Evolutionary conservation across 139 green algal species (phyloP), one percentile per base, ranked within the genome.

Genomic region (Astrephomene gubernaculifera): DNA sequence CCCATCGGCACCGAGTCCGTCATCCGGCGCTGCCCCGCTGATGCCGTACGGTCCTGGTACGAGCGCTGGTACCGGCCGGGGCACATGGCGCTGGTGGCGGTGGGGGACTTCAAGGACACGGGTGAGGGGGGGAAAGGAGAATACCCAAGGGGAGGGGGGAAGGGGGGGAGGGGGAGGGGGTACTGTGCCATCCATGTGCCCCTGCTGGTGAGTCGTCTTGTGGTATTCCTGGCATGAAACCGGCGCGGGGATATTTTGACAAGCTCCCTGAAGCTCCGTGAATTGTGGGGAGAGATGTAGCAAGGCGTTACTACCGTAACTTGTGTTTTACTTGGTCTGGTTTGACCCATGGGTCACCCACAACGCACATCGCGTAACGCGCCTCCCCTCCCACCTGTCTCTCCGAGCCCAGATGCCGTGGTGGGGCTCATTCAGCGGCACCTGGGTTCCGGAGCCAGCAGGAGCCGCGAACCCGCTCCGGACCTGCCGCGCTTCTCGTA

Each of bases 1-100:
- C 96, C 96, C 12, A 98, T 98, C 61, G 96, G 96, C 29, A 89
- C 92, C 43, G 93, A 98, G 91, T 69, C 87, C 0, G 84, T 98
- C 41, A 96, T 98, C 71, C 76, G 85, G 5, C 75, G 68, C 1
- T 92, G 92, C 27, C 44, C 89, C 29, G 88, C 94, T 0, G 72
- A 64, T 6, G 79, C 78, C 0, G 91, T 98, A 25, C 52, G 75
- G 2, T 67, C 68, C n/a, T 98, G 98, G 78, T 96, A 96, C 87
- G 79, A 93, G 71, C 90, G 90, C 60, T 98, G 95, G 92, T 98
- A 97, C 83, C 79, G 87, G 12, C 94, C 93, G 5, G 89, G 94
- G 54, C 72, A 90, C 79, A 96, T 96, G 94, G 95, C 94, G 22
- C 87, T 97, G 49, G 89, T 96, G 38, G 91, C 89, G 24, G 89